Percentiles rank a stretch among this genome's conserved stretches.
Conservation (phyloP, 768 basidiomycete species). For the Amanita pallidorosea region DNA sequence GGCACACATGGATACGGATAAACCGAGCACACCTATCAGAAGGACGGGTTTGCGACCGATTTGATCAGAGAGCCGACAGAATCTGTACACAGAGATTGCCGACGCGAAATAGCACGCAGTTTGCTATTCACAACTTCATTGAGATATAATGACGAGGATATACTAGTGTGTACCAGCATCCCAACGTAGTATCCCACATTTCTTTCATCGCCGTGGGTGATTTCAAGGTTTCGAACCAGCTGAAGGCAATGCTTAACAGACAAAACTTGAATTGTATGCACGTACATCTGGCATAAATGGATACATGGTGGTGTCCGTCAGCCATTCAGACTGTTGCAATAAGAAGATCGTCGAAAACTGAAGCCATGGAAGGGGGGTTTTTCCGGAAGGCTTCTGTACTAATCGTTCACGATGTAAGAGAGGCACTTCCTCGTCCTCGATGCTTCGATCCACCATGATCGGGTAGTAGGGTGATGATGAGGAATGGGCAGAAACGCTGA, state of each 20-base stretch:
- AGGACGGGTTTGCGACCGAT: slow-evolving; percentile 75
- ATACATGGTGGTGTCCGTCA: slow-evolving; percentile 65
- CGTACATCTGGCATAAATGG: slow-evolving; percentile 69
- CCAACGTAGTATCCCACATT: slow-evolving; percentile 29
- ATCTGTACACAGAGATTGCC: slow-evolving; percentile 60
- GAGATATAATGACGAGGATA: too few relatives aligned
- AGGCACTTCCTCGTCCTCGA: background rate
- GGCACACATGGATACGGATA: slow-evolving; percentile 59
- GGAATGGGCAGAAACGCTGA: background rate
- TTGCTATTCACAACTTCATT: slow-evolving; percentile 31
- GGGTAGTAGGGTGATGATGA: background rate
- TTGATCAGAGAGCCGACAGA: slow-evolving; percentile 62
- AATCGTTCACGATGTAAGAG: slow-evolving; percentile 17
- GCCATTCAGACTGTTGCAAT: slow-evolving; percentile 66
- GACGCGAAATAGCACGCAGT: slow-evolving; percentile 72
- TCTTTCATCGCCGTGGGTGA: slow-evolving; percentile 54
- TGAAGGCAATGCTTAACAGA: slow-evolving; percentile 12
- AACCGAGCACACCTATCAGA: slow-evolving; percentile 49
- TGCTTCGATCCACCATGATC: background rate
- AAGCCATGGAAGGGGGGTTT: too few relatives aligned
- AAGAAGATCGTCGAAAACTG: slow-evolving; percentile 51
- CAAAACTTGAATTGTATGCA: background rate
- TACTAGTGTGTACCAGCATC: slow-evolving; percentile 34
- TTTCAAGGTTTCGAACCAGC: slow-evolving; percentile 56
- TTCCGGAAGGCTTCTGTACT: slow-evolving; percentile 34